Conservation (phyloP, 2,329 filamentous ascomycete species). For the Aspergillus fumigatiaffinis region DNA sequence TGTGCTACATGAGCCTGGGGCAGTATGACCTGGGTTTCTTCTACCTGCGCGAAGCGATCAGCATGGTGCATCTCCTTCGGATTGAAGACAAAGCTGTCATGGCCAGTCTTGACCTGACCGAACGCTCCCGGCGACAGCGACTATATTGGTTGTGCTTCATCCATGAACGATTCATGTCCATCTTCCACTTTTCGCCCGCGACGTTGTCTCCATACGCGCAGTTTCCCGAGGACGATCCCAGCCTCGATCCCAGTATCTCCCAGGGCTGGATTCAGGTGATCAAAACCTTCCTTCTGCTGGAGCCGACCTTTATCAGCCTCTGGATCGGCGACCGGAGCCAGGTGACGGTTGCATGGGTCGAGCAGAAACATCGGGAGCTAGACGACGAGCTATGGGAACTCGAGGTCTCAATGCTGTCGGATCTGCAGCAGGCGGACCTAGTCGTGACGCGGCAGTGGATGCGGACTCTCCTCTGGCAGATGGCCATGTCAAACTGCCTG, state of each 20-base stretch:
- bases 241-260: conserved; percentile 37
- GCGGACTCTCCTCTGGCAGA: conserved; percentile 47
- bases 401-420: conserved; percentile 37
- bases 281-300: conserved; percentile 43
- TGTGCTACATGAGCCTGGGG: conserved; percentile 48
- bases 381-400: conserved; percentile 37
- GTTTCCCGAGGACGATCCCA: conserved; percentile 40
- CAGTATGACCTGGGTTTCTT: conserved; percentile 48
- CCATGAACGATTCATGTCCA: conserved; percentile 54
- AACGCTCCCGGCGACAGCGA: conserved; percentile 44
- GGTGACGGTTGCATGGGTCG: conserved; percentile 43
- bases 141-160: conserved; percentile 56
- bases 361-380: conserved; percentile 43
- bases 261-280: conserved; percentile 45
- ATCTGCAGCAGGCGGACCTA: conserved; percentile 48
- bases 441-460: conserved; percentile 50
- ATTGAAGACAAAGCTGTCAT: conserved; percentile 40
- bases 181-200: conserved; percentile 47
- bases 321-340: conserved; percentile 40
- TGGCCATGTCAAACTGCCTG: conserved; percentile 47
- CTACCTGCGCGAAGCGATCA: conserved; percentile 50
- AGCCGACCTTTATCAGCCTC: conserved; percentile 42
- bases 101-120: conserved; percentile 27
- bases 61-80: conserved; percentile 43
- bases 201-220: conserved; percentile 37